Evolutionary conservation across 169 alveolate genomes (phyloP).

Genomic region (Plasmodium chabaudi): DNA sequence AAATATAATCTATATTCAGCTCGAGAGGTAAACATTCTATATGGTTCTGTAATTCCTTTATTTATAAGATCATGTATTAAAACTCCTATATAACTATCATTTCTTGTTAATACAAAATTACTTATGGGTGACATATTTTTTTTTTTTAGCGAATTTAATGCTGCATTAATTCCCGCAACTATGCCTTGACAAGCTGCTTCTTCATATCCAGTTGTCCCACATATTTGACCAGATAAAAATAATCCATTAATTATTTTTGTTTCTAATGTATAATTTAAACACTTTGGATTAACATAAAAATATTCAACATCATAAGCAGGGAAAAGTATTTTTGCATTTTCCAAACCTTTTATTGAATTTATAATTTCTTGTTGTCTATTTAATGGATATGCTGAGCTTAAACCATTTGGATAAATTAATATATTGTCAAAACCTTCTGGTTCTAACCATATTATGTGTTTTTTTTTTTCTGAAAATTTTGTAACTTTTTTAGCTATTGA

Average conservation of each 20-base stretch:
- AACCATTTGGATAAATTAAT: slow-evolving; percentile 93
- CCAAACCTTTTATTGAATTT: slow-evolving; percentile 85
- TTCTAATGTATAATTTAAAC: slow-evolving; percentile 87
- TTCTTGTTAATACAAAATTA: slow-evolving; percentile 81
- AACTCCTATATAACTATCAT: slow-evolving; percentile 92
- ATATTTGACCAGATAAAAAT: slow-evolving; percentile 93
- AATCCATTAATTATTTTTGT: slow-evolving; percentile 84
- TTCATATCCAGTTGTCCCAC: slow-evolving; percentile 96
- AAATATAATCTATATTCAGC: slow-evolving; percentile 89
- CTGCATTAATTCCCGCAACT: slow-evolving; percentile 95
- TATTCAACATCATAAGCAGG: slow-evolving; percentile 95
- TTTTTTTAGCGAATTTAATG: slow-evolving; percentile 73
- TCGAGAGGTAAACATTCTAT: slow-evolving; percentile 93
- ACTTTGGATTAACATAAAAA: slow-evolving; percentile 88
- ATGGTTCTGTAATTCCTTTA: slow-evolving; percentile 91
- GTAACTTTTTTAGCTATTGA: slow-evolving; percentile 89
- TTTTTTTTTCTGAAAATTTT: slow-evolving; percentile 84
- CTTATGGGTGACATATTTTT: slow-evolving; percentile 22
- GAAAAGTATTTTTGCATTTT: slow-evolving; percentile 85
- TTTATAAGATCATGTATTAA: slow-evolving; percentile 91
- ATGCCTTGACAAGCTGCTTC: slow-evolving; percentile 95
- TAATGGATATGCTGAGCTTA: slow-evolving; percentile 91
- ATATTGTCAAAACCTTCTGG: slow-evolving; percentile 91
- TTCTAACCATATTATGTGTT: slow-evolving; percentile 94
- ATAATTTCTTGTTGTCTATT: slow-evolving; percentile 85